Base-by-base conservation (phyloP, 2,329 filamentous ascomycete genomes). In the Pseudogymnoascus sp. region DNA sequence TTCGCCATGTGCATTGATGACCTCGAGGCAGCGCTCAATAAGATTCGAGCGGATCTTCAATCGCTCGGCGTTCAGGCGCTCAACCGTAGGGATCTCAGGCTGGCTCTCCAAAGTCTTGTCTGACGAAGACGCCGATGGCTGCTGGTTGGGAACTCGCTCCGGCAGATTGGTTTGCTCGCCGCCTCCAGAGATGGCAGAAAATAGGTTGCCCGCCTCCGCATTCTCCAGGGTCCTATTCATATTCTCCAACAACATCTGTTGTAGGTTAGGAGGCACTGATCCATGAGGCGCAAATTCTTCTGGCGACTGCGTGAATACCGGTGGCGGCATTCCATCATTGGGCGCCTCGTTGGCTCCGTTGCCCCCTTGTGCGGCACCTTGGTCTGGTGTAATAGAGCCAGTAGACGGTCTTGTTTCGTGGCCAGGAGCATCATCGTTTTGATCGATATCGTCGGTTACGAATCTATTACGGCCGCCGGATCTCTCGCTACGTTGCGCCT, bases 11-110 rank as follows among this genome's bases (percentile, higher is more conserved):
- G 88, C 87, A 73, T 93, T 89, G 62, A 99, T 86, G 36, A 97
- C 86, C 70, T 97, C 93, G 21, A 99, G 80, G 68, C 90, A 96
- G 64, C 91, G 89, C 69, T 97, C 93, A 65, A 97, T 93, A 63
- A 97, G 77, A 63, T 90, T 87, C 18, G 85, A 81, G 40, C 91
- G 85, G 42, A 97, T 79, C n/a, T 81, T 82, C 4, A 83, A 80
- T 54, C 95, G 86, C 73, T 90, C 84, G 36, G 84, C 83, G 66
- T 96, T 90, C 5, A 99, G 80, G 67, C 92, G 88, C 64, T 97
- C 90, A 64, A 92, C 81, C 0, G 89, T 89, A 34, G 86, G 75
- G 62, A 75, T 73, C 31, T 64, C 45, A 23, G 36, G 31, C 36
- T 47, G 47, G 36, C 18, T 47, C 16, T 54, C 54, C 14, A 51